Evolutionary conservation across 495 filamentous ascomycete genomes (phyloP), one percentile per base, ranked within the genome.

Genomic region (Aspergillus conjunctus): DNA sequence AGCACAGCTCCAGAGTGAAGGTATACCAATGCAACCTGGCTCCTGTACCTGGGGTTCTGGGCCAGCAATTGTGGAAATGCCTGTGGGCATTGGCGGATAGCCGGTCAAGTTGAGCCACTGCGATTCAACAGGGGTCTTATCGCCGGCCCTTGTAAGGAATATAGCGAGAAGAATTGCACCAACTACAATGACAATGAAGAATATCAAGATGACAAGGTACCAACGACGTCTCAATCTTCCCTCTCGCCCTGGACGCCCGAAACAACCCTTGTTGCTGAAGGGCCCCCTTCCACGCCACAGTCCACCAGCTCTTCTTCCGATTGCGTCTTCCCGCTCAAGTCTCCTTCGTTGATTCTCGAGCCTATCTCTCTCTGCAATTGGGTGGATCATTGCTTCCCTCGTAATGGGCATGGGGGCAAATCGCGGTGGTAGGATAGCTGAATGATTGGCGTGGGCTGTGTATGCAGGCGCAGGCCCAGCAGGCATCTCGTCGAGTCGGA

Each of bases 81-180:
- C 92, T 0, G 89, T 92, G 9, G 89, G 90, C 58, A 97, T 91
- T 0, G 92, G 88, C 34, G 92, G 92, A 62, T 89, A 96, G 26
- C 86, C 86, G 1, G 92, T 95, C 26, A 96, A 70, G 66, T 95
- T 96, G 33, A 95, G 79, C 85, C 89, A 97, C 33, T 83, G 76
- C 5, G 83, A 81, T 60, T 84, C 75, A 15, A 80, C 77, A 0
- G 65, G 63, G 10, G 66, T 82, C 21, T 62, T 65, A 61, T 70
- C 69, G 15, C 66, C 72, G 56, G 79, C 81, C n/a, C 74, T 78
- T 18, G 82, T 82, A 54, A 93, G 71, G 2, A 83, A 80, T 39
- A 85, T 79, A 1, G 83, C 87, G 0, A 92, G 78, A 3, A 85
- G 73, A 34, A 89, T 68, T 5, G 81, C 82, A 20, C 89, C 48